phyloP scores from a whole-genome alignment of 2,329 filamentous ascomycete species.

The Fusarium humuli region DNA sequence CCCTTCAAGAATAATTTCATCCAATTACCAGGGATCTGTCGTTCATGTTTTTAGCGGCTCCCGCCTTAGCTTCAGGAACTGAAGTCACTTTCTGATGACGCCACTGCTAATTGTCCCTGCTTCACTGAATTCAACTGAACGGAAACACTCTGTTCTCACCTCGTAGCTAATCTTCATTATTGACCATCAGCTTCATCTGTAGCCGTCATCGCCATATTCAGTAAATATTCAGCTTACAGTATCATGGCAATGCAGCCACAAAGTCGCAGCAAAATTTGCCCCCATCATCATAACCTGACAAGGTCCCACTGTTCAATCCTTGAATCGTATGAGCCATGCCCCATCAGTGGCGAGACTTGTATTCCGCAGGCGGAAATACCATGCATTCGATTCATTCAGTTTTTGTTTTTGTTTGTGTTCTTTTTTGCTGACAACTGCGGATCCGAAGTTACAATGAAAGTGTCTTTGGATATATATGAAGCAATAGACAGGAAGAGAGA shows the following conservation, averaged over 20 bases:
- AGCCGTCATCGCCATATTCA: background rate
- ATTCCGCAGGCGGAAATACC: constrained; percentile 27
- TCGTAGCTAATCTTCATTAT: background rate
- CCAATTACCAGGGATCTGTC: constrained; percentile 13
- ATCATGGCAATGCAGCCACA: background rate
- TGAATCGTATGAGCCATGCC: constrained; percentile 34
- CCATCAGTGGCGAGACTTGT: constrained; percentile 24
- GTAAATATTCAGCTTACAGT: background rate
- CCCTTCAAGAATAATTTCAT: constrained; percentile 20
- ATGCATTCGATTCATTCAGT: background rate
- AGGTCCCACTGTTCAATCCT: constrained; percentile 26
- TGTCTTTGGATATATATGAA: background rate
- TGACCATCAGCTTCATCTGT: background rate
- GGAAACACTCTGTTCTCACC: background rate
- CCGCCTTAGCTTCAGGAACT: constrained; percentile 14
- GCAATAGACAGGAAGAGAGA: background rate
- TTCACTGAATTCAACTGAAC: background rate
- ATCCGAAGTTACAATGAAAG: constrained; percentile 1
- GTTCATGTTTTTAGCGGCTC: background rate
- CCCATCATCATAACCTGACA: constrained; percentile 28
- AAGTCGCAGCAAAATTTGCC: constrained; percentile 14
- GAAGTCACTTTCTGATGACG: constrained; percentile 13
- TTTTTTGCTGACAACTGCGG: constrained; percentile 6
- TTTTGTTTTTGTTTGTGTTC: background rate
- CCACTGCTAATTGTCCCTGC: background rate